Evolutionary conservation across 768 basidiomycete species (phyloP), one percentile per base, ranked within the genome.

Genomic region (Mycena amicta): DNA sequence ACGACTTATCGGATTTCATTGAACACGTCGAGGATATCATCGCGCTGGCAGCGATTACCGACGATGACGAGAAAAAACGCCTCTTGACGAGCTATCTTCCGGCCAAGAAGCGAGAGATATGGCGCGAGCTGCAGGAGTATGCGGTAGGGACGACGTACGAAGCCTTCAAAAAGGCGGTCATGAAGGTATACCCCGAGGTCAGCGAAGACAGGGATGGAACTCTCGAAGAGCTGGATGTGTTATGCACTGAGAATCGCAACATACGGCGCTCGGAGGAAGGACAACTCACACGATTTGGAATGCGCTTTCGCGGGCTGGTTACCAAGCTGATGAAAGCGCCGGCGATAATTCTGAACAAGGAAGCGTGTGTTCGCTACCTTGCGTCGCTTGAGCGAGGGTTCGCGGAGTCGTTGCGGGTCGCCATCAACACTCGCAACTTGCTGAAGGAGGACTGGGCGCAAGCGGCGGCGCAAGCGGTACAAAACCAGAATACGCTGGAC

Each of bases 331-430:
- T 31, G 12, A n/a, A 40, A 16, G 33, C 52, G 4, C 57, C 57
- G 5, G 57, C 56, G 11, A 52, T 57, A 8, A 57, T 57, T 28
- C 27, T 57, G 56, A 52, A 58, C 23, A 58, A 58, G 26, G 57
- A 59, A 22, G 57, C 57, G 2, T 52, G 51, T 26, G 26, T 30
- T 2, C 45, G 40, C 5, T 59, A 59, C 20, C 47, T 59, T 12
- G 46, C 43, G 16, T 27, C 52, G 20, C 52, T 59, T 8, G 57
- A 59, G 52, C 31, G 52, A 18, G 43, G 43, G 23, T 59, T 59
- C 23, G 52, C 58, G 6, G 52, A 54, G 18, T 13, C 52, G 5
- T 33, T 59, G 18, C 46, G 40, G 16, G 41, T 50, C 20, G 52
- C 58, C 0, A 54, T 59, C 13, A 59, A 54, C 23, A 59, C 58